Evolutionary conservation across 768 basidiomycete species (phyloP), one percentile per base, ranked within the genome.

Genomic region (Boletellus ananiceps): DNA sequence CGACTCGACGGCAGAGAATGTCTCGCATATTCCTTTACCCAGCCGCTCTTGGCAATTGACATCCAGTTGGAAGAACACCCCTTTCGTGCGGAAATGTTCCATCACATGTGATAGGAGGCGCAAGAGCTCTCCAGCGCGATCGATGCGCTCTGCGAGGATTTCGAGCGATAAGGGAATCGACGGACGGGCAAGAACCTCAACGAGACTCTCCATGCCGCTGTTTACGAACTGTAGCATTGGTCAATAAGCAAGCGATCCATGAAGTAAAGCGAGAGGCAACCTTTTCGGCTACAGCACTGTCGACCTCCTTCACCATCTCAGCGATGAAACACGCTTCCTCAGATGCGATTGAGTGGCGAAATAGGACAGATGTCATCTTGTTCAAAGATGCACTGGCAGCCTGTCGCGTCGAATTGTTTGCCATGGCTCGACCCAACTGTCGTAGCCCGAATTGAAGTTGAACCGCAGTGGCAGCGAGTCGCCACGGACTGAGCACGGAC

Each of bases 271-370:
- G 16, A 48, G 39, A 27, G 27, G 3, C 4, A 46, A 86, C 88
- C 79, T 86, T 89, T 45, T 75, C 76, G 4, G 82, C 84, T 29
- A 92, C 81, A 0, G 74, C 69, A 38, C 71, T 75, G 40, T 84
- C 83, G 8, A 84, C 83, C 25, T 84, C 85, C 55, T 78, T 76
- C 16, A 84, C 77, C 78, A 91, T 86, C 61, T 88, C 85, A n/a
- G 86, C 86, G 5, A 91, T 82, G 57, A 89, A 87, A 54, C 83
- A 86, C 0, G 87, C 88, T 65, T 91, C 85, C 56, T 91, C 88
- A 0, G 82, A 78, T 14, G 83, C 81, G 66, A 88, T 83, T 8
- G 81, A 82, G 50, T 86, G 81, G 51, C 79, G 82, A 57, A 92
- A 86, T 8, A 91, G 70, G 60, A 80, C 78, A 5, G 77, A 72